Base-by-base conservation (phyloP, 73 alveolate species). In the Stentor roeselii region DNA sequence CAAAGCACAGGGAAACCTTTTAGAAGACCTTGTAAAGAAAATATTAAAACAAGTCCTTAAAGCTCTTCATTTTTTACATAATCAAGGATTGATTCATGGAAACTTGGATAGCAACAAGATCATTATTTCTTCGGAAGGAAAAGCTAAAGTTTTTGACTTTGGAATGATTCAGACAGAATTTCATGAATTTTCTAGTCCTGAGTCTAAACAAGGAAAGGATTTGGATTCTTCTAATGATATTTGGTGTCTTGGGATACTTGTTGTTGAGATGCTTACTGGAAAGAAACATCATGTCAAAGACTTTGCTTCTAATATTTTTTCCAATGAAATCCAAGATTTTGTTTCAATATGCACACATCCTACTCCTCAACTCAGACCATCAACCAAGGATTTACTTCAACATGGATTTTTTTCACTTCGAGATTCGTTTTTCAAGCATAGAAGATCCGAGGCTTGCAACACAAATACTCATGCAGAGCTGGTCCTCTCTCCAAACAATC, bases 361-460 rank as follows among this genome's bases (percentile, higher is more conserved):
- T 11, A 50, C 67, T 50, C 67, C 67, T 50, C 67, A 50, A 21
- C 67, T 50, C 30, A 6, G 67, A 11, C 67, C 67, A 50, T 50
- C 67, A 50, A 50, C 67, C 6, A 50, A 50, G 21, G 67, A 50
- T 50, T 21, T 50, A 11, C 67, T 50, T 50, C 67, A 50, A 50
- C 67, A 50, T 50, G 67, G 67, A 6, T 50, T 50, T 50, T 50
- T 50, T 50, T 50, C 67, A 6, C 34, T 67, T 27, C n/a, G 80
- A 30, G 80, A 67, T 34, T 67, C 80, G 11, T 67, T 67, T 67
- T 21, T 67, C 11, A 21, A 21, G 80, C 80, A 67, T 67, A n/a
- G 80, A 30, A n/a, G 80, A 21, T 32, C 15, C 2, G 80, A 67
- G 34, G 80, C 80, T 21, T 21, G 41, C 1, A 30, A 36, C 11